Percentiles rank a stretch among this genome's conserved stretches.
These are phyloP conservation scores for Mortierella sp. DNA, from an alignment of 371 early-diverging fungal genomes.

Conservation along the genomic window DNA sequence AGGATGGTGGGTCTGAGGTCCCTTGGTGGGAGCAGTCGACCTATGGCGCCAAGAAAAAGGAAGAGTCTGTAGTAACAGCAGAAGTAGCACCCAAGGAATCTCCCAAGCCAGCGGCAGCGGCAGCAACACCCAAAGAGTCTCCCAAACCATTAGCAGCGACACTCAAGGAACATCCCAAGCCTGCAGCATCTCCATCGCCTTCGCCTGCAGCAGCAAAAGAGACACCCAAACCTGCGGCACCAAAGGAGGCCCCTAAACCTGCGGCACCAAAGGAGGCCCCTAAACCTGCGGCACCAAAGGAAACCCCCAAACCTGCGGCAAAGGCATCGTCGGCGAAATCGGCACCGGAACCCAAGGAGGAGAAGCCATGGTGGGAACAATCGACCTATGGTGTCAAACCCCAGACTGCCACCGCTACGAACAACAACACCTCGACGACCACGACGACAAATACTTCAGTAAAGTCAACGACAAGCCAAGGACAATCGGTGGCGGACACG, in stretches of 20 bases:
- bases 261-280: background rate
- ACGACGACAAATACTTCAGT: background rate
- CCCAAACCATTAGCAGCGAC: background rate
- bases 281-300: background rate
- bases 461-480: background rate
- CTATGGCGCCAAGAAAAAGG: slow-evolving; percentile 36
- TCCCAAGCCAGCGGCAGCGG: background rate
- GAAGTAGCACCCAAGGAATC: background rate
- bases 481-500: slow-evolving; percentile 10
- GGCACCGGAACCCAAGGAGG: background rate
- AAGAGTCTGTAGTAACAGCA: background rate
- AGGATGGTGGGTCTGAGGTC: slow-evolving; percentile 7
- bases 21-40: slow-evolving; percentile 59
- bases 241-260: background rate
- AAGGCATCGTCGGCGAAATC: background rate
- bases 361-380: slow-evolving; percentile 57
- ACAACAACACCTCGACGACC: background rate
- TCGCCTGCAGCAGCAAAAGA: background rate
- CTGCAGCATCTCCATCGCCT: background rate
- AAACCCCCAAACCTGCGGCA: background rate
- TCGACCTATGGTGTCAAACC: slow-evolving; percentile 42
- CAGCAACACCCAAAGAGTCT: background rate
- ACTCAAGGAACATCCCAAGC: background rate
- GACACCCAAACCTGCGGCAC: background rate
- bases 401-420: slow-evolving; percentile 4